Evolutionary conservation across 1,284 basidiomycete genomes (phyloP), one percentile per base, ranked within the genome.

Genomic region (Fistulinella cinereoalba): DNA sequence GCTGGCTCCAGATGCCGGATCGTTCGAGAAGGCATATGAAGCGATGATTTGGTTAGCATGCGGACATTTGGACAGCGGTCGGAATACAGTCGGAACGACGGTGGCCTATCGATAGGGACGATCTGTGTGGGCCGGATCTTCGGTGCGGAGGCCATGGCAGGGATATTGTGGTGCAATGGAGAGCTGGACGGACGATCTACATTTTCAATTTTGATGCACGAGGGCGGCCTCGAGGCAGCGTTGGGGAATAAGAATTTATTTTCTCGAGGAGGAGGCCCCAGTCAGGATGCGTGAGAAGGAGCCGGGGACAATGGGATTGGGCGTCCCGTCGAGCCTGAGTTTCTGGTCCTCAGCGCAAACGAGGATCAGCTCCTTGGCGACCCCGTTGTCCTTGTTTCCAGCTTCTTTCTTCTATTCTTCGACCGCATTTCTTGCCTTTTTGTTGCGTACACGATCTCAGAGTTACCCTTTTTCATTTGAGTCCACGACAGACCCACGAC

Each of bases 401-500:
- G 42, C 53, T 60, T 58, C 60, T 44, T 51, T 51, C 58, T 64
- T 56, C 54, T 45, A 22, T 53, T 59, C 61, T 53, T 58, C 46
- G 38, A 49, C 57, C 41, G 46, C 41, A 41, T 58, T 56, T 56
- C 52, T 52, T 64, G 52, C 59, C 58, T 58, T 62, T 66, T 63
- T 58, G 52, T 58, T 54, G 48, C 51, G 48, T 65, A 56, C 56
- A 56, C 67, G 63, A 68, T 65, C 50, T 53, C 47, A 44, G 38
- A 47, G 43, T 54, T 46, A 39, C 50, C 51, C 51, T 48, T 65
- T 64, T 68, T 55, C 60, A 58, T 65, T 62, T 13, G 53, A 61
- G 58, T 59, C 65, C 62, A 71, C 68, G 62, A 64, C 63, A 57
- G 57, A 57, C 57, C 56, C 58, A 61, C 66, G 65, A 60, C 58